These are phyloP conservation scores for Chenopodium berlandieri DNA, from an alignment of 148 eudicot species.

Conservation along the genomic window DNA sequence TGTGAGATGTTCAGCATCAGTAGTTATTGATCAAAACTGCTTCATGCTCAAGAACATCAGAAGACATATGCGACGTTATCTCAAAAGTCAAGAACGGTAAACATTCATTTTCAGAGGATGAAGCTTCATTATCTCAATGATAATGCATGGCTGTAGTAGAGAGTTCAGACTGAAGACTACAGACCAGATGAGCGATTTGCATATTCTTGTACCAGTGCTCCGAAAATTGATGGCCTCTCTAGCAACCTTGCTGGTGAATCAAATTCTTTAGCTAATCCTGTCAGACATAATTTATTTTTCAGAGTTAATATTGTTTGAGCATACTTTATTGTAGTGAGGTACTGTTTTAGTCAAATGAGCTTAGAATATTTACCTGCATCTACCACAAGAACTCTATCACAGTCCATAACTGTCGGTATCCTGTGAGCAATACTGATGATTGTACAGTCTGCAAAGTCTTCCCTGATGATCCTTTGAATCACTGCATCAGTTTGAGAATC, in stretches of 20 bases:
- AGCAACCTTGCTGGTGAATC: conserved; percentile 77
- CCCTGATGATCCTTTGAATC: conserved; percentile 79
- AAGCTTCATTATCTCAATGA: not conserved
- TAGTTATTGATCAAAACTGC: not conserved
- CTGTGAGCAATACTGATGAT: conserved; percentile 96
- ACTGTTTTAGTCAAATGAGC: not conserved
- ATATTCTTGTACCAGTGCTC: conserved; percentile 90
- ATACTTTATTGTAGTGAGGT: not conserved
- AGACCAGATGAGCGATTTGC: conserved; percentile 72
- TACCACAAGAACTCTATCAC: conserved; percentile 87
- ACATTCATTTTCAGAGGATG: not conserved
- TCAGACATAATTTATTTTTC: not conserved
- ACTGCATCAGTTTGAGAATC: conserved; percentile 91
- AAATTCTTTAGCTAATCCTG: conserved; percentile 81
- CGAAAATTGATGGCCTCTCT: conserved; percentile 78
- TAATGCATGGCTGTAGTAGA: not conserved
- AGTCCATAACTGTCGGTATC: conserved; percentile 97
- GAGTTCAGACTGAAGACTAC: not conserved
- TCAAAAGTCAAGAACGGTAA: not conserved
- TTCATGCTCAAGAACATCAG: not conserved
- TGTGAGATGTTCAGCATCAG: not conserved
- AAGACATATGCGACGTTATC: too few relatives aligned
- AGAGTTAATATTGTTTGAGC: not conserved
- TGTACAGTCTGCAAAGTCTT: conserved; percentile 74
- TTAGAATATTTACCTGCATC: conserved; percentile 63